Base-by-base conservation (phyloP, 2,329 filamentous ascomycete genomes). In the Clathrospora elynae region DNA sequence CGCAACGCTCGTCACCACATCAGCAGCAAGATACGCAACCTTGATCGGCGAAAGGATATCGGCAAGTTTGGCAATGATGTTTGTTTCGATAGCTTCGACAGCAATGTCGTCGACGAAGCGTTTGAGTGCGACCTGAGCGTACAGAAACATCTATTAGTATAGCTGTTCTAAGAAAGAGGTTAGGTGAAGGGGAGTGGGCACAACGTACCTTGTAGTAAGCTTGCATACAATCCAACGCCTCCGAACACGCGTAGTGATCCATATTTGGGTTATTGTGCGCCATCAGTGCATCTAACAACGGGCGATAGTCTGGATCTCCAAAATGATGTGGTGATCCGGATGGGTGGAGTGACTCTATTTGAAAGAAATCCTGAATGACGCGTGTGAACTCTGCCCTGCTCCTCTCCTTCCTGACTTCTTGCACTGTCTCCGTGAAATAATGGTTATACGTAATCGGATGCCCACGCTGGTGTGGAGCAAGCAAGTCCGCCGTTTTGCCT, bases 201-300 rank as follows among this genome's bases (percentile, higher is more conserved):
- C 16, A 9, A 42, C 34, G 14, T 43, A 74, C 74, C 66, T 75
- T 72, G 58, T 77, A 77, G 50, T 75, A 77, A 1, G 74, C 72
- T 35, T 73, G 69, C 42, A 53, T 47, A 14, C 29, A 44, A 23
- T 49, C 46, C 18, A 38, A 26, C 8, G 49, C 70, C 35, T 72
- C 63, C 1, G 61, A 68, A 12, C 68, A 71, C 3, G 72, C 71
- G 44, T 62, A 68, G 2, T 40, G 41, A 26, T 69, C 61, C 67
- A 73, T 72, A 42, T 74, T 62, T 2, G 46, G 47, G 43, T 72
- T 64, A 5, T 40, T 59, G 17, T 28, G 28, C 26, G 22, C 42
- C 19, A 19, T 40, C n/a, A 51, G 24, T 24, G 39, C 45, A 10
- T 40, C 16, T 14, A 44, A 41, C n/a, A 30, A 33, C 37, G 36